Percentiles rank a stretch among this genome's conserved stretches.
These are phyloP conservation scores for Thalassiosira mediterranea DNA, from an alignment of 352 stramenopile species.

Conservation along the genomic window DNA sequence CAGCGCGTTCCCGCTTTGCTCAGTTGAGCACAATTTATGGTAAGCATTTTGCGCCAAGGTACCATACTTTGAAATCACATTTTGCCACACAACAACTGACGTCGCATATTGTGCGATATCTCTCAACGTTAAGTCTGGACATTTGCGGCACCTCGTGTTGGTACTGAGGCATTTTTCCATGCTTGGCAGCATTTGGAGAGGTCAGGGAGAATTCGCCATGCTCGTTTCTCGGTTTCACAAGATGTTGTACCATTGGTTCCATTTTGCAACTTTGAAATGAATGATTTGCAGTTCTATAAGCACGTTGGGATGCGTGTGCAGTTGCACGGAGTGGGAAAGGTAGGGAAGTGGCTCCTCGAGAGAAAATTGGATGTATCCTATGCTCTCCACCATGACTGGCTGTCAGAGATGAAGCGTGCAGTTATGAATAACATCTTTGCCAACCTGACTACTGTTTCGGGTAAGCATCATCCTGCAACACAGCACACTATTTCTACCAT, in stretches of 20 bases:
- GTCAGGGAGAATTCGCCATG: slow-evolving; percentile 36
- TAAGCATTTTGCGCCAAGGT: neutral
- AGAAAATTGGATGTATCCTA: slow-evolving; percentile 45
- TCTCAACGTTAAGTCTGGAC: slow-evolving; percentile 42
- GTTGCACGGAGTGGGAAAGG: slow-evolving; percentile 28
- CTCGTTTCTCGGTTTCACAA: slow-evolving; percentile 27
- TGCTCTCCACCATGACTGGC: slow-evolving; percentile 25
- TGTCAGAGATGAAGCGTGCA: slow-evolving; percentile 17
- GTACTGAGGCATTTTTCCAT: slow-evolving; percentile 32
- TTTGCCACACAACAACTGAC: too few relatives aligned
- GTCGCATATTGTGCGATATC: too few relatives aligned
- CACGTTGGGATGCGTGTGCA: slow-evolving; percentile 46
- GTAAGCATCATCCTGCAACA: slow-evolving; percentile 2
- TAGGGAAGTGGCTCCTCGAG: slow-evolving; percentile 27
- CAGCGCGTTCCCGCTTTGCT: slow-evolving; percentile 24
- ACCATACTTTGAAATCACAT: too few relatives aligned
- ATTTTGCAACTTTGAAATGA: slow-evolving; percentile 32
- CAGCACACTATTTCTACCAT: slow-evolving; percentile 14
- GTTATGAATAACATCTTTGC: slow-evolving; percentile 40
- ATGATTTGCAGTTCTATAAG: slow-evolving; percentile 41
- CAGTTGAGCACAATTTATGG: slow-evolving; percentile 31
- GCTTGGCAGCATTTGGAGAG: slow-evolving; percentile 45
- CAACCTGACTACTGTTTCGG: slow-evolving; percentile 23
- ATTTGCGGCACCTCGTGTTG: slow-evolving; percentile 44
- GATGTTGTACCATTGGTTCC: slow-evolving; percentile 42